Base-by-base conservation (phyloP, 1,139 yeast species). In the Blastobotrys persicus region DNA sequence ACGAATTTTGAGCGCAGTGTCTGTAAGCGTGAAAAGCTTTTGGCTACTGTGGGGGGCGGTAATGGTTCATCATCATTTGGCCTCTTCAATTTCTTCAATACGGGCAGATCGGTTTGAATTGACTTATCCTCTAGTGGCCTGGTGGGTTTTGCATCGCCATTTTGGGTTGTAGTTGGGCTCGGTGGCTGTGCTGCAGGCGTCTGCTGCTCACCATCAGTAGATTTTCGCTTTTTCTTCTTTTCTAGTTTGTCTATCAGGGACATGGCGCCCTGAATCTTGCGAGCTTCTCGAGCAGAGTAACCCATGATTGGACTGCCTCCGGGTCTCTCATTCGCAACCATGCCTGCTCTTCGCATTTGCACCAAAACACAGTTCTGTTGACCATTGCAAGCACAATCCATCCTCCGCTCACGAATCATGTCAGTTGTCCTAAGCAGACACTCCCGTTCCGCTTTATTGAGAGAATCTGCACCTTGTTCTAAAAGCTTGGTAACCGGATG, bases 401-500 rank as follows among this genome's bases (percentile, higher is more conserved):
- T 83, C 77, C 48, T 83, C 75, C 55, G 83, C 45, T 64, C 62
- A 4, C 52, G 44, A 7, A 61, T 52, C 48, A 54, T 55, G 2
- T 56, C 55, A 17, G 56, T 55, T 14, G 59, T 57, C 23, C 49
- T 45, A 1, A 49, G 57, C 18, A 64, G 43, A 46, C 61, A 63
- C 18, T 45, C 49, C 18, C 58, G 53, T 33, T 65, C 69, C 12
- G 49, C 58, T 6, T 49, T 48, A 3, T 56, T 46, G 31, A 62
- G 53, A 41, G 68, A 60, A 54, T 67, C 61, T 0, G 68, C 65
- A 2, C 71, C 70, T 6, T 13, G 9, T 28, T 70, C 67, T 39
- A 77, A 73, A 52, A 86, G 67, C 56, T 75, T 75, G 50, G 72
- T 70, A 34, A 88, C 85, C 1, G 97, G 96, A 63, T 89, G 96